These are phyloP conservation scores for Ambrosiella xylebori DNA, from an alignment of 2,329 filamentous ascomycete species.

Conservation along the genomic window DNA sequence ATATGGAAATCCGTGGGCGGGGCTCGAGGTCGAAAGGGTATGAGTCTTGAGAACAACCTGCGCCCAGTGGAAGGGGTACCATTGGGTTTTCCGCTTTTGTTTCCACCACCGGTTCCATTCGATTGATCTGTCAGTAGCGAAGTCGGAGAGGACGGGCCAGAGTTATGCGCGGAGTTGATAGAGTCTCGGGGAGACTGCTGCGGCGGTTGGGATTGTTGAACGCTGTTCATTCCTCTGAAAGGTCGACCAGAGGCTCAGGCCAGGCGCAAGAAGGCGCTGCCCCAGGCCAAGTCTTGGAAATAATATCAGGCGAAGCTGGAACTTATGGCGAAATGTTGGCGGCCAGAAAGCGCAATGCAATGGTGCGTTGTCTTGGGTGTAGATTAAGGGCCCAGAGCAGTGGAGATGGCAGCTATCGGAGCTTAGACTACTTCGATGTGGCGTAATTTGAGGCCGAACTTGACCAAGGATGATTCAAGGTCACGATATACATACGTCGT, in stretches of 20 bases:
- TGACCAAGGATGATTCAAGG: too few species aligned
- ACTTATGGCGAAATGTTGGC: not conserved
- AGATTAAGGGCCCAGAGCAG: not conserved
- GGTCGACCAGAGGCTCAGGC: constrained; percentile 11
- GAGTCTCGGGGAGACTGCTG: constrained; percentile 10
- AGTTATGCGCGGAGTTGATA: not conserved
- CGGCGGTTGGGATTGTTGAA: constrained; percentile 6
- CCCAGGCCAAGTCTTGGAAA: constrained; percentile 12
- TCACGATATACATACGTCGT: too few species aligned
- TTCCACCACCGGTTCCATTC: constrained; percentile 1
- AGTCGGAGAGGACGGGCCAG: not conserved
- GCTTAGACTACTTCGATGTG: too few species aligned
- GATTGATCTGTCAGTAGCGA: not conserved
- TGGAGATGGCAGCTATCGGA: too few species aligned
- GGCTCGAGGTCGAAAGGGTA: constrained; percentile 36
- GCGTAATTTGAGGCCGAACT: too few species aligned
- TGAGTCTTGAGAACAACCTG: constrained; percentile 34
- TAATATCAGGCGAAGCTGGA: not conserved
- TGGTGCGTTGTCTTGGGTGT: not conserved
- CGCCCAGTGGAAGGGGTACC: not conserved
- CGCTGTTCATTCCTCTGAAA: constrained; percentile 11
- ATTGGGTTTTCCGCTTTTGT: not conserved
- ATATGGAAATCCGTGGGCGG: constrained; percentile 66
- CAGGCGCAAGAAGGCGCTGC: constrained; percentile 12
- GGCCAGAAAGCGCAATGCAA: not conserved